These are phyloP conservation scores for Thelephora aurantiotincta DNA, from an alignment of 768 basidiomycete genomes.

Conservation along the genomic window DNA sequence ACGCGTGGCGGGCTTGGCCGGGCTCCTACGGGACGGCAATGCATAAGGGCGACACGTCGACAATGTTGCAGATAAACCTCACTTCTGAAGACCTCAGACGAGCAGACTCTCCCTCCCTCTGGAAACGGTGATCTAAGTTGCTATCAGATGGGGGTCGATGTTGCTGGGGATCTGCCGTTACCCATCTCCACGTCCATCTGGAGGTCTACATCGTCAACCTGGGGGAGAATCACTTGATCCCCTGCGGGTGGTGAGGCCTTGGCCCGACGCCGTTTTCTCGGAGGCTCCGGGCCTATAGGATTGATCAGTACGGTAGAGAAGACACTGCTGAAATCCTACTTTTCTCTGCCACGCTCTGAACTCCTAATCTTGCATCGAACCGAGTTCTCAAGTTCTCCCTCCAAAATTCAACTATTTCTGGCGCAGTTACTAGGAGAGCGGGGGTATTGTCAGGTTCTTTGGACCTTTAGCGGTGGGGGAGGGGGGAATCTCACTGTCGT, in stretches of 20 bases:
- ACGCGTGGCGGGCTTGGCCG: slow-evolving; percentile 67
- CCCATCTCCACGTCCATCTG: slow-evolving; percentile 3
- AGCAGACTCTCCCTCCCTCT: slow-evolving; percentile 9
- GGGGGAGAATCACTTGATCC: neutral
- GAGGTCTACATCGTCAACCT: neutral
- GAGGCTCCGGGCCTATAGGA: slow-evolving; percentile 14
- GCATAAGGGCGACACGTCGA: neutral
- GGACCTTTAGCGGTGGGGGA: neutral
- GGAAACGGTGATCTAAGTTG: neutral
- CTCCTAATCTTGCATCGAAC: slow-evolving; percentile 44
- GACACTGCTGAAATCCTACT: neutral
- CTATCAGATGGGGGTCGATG: neutral
- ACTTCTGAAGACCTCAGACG: slow-evolving; percentile 49
- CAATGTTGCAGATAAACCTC: slow-evolving; percentile 3
- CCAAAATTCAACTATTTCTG: slow-evolving; percentile 64
- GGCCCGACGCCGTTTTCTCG: slow-evolving; percentile 34
- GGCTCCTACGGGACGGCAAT: slow-evolving; percentile 44
- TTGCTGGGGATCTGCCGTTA: too few relatives aligned
- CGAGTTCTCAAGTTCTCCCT: slow-evolving; percentile 55
- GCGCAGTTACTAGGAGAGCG: slow-evolving; percentile 40
- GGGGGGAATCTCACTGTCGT: slow-evolving; percentile 32
- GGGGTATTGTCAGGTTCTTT: neutral
- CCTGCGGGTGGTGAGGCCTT: slow-evolving; percentile 1
- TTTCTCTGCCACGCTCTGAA: slow-evolving; percentile 13
- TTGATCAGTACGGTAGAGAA: too few relatives aligned